Conservation (phyloP, 345 rosid species). For the Brassica nigra region DNA sequence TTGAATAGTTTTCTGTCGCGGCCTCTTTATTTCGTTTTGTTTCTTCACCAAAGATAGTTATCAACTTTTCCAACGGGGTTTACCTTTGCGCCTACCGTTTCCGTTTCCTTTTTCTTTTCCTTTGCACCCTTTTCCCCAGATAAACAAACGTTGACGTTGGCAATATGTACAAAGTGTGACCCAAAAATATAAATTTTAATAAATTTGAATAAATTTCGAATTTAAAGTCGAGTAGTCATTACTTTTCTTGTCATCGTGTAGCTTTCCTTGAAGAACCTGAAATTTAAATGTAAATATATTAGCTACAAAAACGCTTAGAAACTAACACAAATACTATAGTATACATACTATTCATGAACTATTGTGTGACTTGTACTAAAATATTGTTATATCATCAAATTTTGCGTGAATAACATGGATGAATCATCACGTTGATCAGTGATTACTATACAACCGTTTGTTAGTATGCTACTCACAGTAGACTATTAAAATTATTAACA, state of each 20-base stretch:
- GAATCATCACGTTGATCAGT: slow-evolving; percentile 26
- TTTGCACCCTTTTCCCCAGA: not conserved
- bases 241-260: not conserved
- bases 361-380: not conserved
- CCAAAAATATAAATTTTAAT: not conserved
- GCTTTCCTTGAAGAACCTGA: not conserved
- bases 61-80: slow-evolving; percentile 33
- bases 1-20: not conserved
- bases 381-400: not conserved
- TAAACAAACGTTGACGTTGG: slow-evolving; percentile 31
- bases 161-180: not conserved
- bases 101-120: slow-evolving; percentile 26
- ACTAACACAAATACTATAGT: not conserved
- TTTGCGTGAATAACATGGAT: slow-evolving; percentile 30
- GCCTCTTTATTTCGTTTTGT: not conserved
- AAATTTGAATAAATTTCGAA: not conserved
- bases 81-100: slow-evolving; percentile 40
- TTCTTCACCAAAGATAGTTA: slow-evolving; percentile 6
- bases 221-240: not conserved
- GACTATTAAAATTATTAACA: not conserved
- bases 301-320: not conserved
- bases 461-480: not conserved
- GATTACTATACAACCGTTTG: slow-evolving; percentile 3
- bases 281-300: not conserved
- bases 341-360: not conserved